phyloP scores from a whole-genome alignment of 495 filamentous ascomycete genomes.

The Bathelium albidoporum region DNA sequence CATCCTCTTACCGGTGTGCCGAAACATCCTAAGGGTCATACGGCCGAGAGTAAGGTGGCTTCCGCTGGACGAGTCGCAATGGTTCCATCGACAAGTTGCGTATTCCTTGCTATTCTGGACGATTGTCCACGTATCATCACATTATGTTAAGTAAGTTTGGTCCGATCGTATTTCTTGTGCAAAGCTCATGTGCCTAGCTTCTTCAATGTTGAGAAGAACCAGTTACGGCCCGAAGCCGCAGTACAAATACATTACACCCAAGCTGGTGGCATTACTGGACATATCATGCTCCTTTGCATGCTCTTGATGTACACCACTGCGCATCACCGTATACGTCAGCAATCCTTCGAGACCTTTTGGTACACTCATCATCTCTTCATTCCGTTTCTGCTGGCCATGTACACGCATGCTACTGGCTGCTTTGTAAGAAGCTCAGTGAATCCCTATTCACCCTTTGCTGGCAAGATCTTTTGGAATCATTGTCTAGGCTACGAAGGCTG shows the following conservation, averaged over 20 bases:
- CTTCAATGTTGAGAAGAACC: constrained; percentile 83
- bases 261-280: constrained; percentile 85
- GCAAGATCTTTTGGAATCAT: constrained; percentile 72
- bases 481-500: constrained; percentile 95
- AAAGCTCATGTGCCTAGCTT: constrained; percentile 49
- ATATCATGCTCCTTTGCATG: constrained; percentile 99
- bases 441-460: constrained; percentile 75
- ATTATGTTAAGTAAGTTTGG: constrained; percentile 86
- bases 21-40: constrained; percentile 72
- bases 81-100: constrained; percentile 94
- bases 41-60: constrained; percentile 81
- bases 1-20: constrained; percentile 89
- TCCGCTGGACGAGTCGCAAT: constrained; percentile 87
- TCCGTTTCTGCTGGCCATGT: constrained; percentile 84
- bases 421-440: constrained; percentile 54
- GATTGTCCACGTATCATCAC: constrained; percentile 61
- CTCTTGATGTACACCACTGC: constrained; percentile 96
- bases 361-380: constrained; percentile 98
- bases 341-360: constrained; percentile 98
- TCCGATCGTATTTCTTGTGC: not conserved
- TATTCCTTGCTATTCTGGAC: constrained; percentile 80
- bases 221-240: constrained; percentile 69
- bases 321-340: constrained; percentile 85
- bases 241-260: constrained; percentile 90
- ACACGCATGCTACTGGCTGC: constrained; percentile 92